These are phyloP conservation scores for Coemansia sp. DNA, from an alignment of 192 early-diverging fungal species.

Conservation along the genomic window DNA sequence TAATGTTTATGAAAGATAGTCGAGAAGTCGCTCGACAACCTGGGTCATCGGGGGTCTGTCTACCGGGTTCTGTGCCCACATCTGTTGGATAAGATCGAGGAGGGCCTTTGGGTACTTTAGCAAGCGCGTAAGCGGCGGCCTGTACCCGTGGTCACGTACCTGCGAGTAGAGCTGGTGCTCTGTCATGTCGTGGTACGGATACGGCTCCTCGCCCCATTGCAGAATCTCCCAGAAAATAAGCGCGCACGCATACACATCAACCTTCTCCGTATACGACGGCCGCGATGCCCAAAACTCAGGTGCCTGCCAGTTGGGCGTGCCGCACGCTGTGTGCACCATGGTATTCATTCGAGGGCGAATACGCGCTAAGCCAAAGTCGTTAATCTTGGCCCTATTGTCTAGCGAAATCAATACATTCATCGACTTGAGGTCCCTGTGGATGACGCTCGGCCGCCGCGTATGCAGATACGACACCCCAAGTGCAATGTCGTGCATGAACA, in stretches of 20 bases:
- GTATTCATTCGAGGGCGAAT: constrained; percentile 68
- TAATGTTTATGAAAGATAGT: constrained; percentile 57
- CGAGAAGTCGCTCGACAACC: constrained; percentile 67
- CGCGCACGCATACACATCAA: constrained; percentile 67
- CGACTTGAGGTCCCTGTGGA: constrained; percentile 74
- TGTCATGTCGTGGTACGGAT: constrained; percentile 65
- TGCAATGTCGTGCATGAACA: constrained; percentile 77
- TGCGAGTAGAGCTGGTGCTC: constrained; percentile 61
- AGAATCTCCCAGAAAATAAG: constrained; percentile 79
- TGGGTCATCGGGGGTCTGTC: constrained; percentile 66
- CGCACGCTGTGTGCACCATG: constrained; percentile 72
- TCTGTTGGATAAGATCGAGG: constrained; percentile 62
- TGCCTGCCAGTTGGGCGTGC: constrained; percentile 80
- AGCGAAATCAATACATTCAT: constrained; percentile 66
- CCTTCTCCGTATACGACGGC: constrained; percentile 74
- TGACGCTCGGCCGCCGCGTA: constrained; percentile 67
- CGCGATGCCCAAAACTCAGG: constrained; percentile 72
- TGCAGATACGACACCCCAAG: constrained; percentile 70
- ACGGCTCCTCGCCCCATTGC: constrained; percentile 68
- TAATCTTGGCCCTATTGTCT: constrained; percentile 71
- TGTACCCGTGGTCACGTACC: constrained; percentile 60
- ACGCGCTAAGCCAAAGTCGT: constrained; percentile 78
- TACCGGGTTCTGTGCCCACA: constrained; percentile 66
- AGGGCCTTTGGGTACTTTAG: constrained; percentile 60
- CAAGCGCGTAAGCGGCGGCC: constrained; percentile 59